A percentile compares a stretch with the other conserved stretches of the same genome.
Evolutionary conservation across 345 rosid genomes (phyloP).

Genomic region (Orychophragmus violaceus): DNA sequence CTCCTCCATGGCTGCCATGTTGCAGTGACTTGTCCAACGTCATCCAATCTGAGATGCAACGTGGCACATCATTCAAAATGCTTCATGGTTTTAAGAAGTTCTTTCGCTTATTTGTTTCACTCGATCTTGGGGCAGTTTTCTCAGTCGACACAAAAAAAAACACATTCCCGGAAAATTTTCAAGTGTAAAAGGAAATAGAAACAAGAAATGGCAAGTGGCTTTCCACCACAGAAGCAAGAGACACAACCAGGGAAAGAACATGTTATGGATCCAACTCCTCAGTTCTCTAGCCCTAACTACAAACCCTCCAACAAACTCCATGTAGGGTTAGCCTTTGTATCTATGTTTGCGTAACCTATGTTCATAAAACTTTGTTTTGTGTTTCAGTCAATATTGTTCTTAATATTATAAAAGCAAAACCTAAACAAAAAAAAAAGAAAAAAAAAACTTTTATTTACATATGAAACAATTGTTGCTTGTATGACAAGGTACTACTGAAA

Average conservation of each 20-base stretch:
- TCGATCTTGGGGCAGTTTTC: background rate
- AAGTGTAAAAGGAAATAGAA: background rate
- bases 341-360: background rate
- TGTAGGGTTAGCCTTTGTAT: constrained; percentile 18
- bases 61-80: constrained; percentile 12
- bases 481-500: background rate
- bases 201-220: constrained; percentile 56
- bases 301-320: constrained; percentile 63
- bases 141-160: background rate
- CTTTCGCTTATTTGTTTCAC: constrained; percentile 10
- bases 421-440: background rate
- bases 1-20: background rate
- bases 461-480: background rate
- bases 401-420: background rate
- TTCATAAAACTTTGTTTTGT: background rate
- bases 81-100: background rate
- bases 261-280: constrained; percentile 60
- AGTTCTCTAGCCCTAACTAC: constrained; percentile 40
- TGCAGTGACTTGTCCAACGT: constrained; percentile 2
- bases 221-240: constrained; percentile 66
- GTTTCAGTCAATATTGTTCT: background rate
- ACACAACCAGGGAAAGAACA: constrained; percentile 65
- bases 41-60: constrained; percentile 11
- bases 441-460: background rate
- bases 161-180: background rate